Evolutionary conservation across 2,329 filamentous ascomycete species (phyloP).

Genomic region (Colletotrichum lini): DNA sequence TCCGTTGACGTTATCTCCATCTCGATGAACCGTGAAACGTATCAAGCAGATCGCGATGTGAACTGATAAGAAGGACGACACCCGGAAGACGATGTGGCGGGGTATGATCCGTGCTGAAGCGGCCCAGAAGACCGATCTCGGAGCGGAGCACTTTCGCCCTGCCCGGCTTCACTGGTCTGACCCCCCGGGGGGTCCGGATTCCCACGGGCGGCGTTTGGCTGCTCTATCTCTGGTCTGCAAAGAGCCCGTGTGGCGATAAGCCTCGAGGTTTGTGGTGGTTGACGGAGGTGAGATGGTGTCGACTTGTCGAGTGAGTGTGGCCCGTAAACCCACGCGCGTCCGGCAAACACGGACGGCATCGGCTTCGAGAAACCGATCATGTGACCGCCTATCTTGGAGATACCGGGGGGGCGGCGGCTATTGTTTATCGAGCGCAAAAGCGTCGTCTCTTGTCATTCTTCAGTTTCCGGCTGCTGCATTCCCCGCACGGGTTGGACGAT

Average conservation of each 20-base stretch:
- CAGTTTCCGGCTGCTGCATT: background rate
- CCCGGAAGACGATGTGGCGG: background rate
- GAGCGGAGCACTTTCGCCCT: background rate
- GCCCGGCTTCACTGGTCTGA: slow-evolving; percentile 11
- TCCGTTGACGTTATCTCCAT: slow-evolving; percentile 7
- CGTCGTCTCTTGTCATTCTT: background rate
- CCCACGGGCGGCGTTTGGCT: background rate
- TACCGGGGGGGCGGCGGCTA: background rate
- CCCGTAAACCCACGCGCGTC: slow-evolving; percentile 24
- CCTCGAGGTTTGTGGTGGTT: background rate
- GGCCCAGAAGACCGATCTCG: slow-evolving; percentile 7
- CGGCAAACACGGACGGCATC: slow-evolving; percentile 30
- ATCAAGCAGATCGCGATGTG: background rate
- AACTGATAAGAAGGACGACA: slow-evolving; percentile 2
- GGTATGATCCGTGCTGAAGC: background rate
- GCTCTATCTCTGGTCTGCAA: slow-evolving; percentile 20
- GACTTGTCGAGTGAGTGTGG: background rate
- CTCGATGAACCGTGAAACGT: background rate
- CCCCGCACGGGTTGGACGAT: slow-evolving; percentile 1
- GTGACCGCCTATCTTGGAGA: slow-evolving; percentile 37
- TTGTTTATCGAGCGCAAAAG: slow-evolving; percentile 22
- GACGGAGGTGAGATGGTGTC: background rate
- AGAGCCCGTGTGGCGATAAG: slow-evolving; percentile 25
- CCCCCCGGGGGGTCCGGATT: background rate
- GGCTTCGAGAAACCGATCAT: slow-evolving; percentile 45